Base-by-base conservation (phyloP, 306 rosid species). In the Carpinus fangiana region DNA sequence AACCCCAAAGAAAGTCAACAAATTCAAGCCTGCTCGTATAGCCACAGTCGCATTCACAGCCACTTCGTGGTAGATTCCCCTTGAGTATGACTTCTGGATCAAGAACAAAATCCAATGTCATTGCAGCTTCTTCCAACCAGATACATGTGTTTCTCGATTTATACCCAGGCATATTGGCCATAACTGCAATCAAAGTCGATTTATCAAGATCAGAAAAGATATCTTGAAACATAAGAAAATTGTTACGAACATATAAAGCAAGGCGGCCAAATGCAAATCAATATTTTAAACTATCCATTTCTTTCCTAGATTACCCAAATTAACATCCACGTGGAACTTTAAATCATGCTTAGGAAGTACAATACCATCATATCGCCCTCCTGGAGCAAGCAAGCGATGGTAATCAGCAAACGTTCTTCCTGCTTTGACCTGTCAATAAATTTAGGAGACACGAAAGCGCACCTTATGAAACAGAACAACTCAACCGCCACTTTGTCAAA, bases 71-170 rank as follows among this genome's bases (percentile, higher is more conserved):
- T 73, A 82, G 68, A 64, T 77, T 77, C 66, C 88, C 89, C 73
- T 80, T 73, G 77, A 68, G 47, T 57, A 66, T 43, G 57, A 82
- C 81, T 79, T 89, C 88, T 62, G 90, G 93, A 46, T 93, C 92
- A 48, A 95, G 97, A 84, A 93, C 87, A 85, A 95, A 95, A 90
- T 95, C 98, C 80, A 90, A 78, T 2, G 94, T 83, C 82, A 73
- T 76, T 12, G 90, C 87, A 72, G 92, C 90, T 67, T 84, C 91
- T 55, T 90, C 91, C 75, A 95, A 80, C 96, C 90, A 91, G 82
- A 93, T 86, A 74, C 83, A 21, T 7, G 97, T 95, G 17, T 84
- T 90, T 88, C 88, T 95, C 51, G 97, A 84, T 78, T 87, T 88
- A 90, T 88, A 93, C 31, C 98, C 97, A 28, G 93, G 84, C 84